Percentiles rank a stretch among this genome's conserved stretches.
Conservation (phyloP, 2,329 filamentous ascomycete genomes). For the Aureobasidium sp. region DNA sequence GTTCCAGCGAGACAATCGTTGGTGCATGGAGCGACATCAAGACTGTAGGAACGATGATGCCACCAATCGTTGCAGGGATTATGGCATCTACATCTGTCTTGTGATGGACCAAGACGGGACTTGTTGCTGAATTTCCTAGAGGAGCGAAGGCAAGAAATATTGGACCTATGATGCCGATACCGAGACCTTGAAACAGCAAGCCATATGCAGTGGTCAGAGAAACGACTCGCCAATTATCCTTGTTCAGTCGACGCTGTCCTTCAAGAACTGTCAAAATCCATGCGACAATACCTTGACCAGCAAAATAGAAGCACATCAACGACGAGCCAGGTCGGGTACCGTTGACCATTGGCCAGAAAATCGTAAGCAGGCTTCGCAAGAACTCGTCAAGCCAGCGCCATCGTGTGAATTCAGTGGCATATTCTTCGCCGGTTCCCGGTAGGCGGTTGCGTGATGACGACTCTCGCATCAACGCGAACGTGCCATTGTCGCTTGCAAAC, state of each 20-base stretch:
- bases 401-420: constrained; percentile 9
- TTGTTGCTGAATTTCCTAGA: background rate
- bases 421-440: background rate
- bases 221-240: background rate
- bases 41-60: constrained; percentile 7
- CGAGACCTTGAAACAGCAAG: constrained; percentile 7
- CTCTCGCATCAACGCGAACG: background rate
- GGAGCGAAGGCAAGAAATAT: constrained; percentile 6
- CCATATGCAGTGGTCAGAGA: constrained; percentile 11
- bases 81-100: background rate
- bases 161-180: constrained; percentile 10
- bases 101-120: background rate
- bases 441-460: constrained; percentile 4
- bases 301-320: constrained; percentile 14
- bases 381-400: constrained; percentile 1
- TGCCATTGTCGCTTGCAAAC: constrained; percentile 2
- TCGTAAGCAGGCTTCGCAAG: background rate
- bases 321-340: constrained; percentile 1
- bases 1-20: background rate
- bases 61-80: background rate
- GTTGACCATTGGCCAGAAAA: constrained; percentile 15
- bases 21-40: constrained; percentile 14
- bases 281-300: constrained; percentile 11
- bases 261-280: constrained; percentile 12
- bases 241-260: background rate